Conservation (phyloP, 768 basidiomycete genomes). For the Tubosaeta sp. region DNA sequence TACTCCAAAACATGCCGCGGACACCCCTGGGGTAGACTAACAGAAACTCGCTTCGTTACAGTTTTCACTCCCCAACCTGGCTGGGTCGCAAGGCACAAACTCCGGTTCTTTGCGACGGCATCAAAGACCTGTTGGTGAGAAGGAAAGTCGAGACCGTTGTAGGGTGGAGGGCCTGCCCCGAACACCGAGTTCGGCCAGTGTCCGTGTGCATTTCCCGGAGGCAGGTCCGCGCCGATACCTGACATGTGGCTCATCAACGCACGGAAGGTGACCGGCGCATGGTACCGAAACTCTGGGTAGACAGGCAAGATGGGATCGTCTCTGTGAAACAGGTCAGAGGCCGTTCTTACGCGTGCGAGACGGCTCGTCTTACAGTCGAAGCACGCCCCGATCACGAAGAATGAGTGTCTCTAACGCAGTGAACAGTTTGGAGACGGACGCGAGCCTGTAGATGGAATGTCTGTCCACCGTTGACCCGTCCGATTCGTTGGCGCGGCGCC, state of each 20-base stretch:
- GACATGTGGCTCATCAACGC: constrained; percentile 41
- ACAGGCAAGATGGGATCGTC: constrained; percentile 44
- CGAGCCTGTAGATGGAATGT: constrained; percentile 48
- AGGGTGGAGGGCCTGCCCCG: constrained; percentile 26
- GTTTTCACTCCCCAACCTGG: too few species aligned
- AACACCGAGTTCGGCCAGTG: constrained; percentile 39
- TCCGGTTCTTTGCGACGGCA: constrained; percentile 34
- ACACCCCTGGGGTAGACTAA: too few species aligned
- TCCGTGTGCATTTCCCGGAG: constrained; percentile 28
- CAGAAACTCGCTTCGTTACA: too few species aligned
- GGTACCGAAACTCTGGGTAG: constrained; percentile 17
- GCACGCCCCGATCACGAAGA: constrained; percentile 41
- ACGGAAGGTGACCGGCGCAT: constrained; percentile 35
- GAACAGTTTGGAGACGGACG: constrained; percentile 51
- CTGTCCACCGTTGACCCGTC: constrained; percentile 29
- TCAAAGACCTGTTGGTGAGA: constrained; percentile 31
- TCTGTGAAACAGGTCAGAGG: constrained; percentile 17
- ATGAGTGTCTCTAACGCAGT: constrained; percentile 45
- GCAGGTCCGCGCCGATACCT: constrained; percentile 32
- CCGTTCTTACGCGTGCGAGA: background rate
- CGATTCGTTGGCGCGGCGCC: constrained; percentile 41
- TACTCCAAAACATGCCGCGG: too few species aligned
- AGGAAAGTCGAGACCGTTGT: constrained; percentile 31
- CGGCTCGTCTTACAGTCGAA: constrained; percentile 31
- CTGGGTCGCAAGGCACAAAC: too few species aligned